Percentiles rank a stretch among this genome's conserved stretches.
These are phyloP conservation scores for Rosa persica DNA, from an alignment of 306 rosid species.

Conservation along the genomic window DNA sequence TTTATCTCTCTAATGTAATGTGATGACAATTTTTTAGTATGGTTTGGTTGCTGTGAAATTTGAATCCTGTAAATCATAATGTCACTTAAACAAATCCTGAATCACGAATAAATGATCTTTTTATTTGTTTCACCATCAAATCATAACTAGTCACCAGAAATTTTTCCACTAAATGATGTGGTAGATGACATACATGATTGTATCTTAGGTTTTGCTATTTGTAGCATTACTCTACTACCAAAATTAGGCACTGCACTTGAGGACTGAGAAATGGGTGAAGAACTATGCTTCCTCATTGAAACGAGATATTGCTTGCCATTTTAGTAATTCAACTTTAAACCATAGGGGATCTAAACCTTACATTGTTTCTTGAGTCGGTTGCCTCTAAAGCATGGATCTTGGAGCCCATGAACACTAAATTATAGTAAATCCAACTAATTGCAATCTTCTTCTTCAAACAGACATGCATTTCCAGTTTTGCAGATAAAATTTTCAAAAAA, in stretches of 20 bases:
- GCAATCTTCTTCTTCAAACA: background rate
- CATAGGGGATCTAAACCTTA: too few relatives aligned
- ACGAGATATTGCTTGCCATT: background rate
- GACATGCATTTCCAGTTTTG: background rate
- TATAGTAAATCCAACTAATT: background rate
- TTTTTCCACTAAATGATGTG: background rate
- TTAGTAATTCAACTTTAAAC: background rate
- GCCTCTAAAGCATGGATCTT: background rate
- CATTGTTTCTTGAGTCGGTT: background rate
- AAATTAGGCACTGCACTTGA: background rate
- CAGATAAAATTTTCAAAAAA: background rate
- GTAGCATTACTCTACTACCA: background rate
- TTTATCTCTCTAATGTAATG: background rate
- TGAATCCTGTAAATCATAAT: background rate
- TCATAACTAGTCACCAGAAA: background rate
- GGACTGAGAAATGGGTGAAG: background rate
- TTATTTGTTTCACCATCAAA: background rate
- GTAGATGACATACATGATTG: background rate
- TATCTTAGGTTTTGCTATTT: background rate
- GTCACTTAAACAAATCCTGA: background rate
- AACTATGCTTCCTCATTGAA: background rate
- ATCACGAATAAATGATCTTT: background rate
- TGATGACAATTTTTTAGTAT: background rate
- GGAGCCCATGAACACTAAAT: background rate
- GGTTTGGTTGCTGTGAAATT: background rate